phyloP scores from a whole-genome alignment of 1,284 basidiomycete species.

The Singerocomus inundabilis region DNA sequence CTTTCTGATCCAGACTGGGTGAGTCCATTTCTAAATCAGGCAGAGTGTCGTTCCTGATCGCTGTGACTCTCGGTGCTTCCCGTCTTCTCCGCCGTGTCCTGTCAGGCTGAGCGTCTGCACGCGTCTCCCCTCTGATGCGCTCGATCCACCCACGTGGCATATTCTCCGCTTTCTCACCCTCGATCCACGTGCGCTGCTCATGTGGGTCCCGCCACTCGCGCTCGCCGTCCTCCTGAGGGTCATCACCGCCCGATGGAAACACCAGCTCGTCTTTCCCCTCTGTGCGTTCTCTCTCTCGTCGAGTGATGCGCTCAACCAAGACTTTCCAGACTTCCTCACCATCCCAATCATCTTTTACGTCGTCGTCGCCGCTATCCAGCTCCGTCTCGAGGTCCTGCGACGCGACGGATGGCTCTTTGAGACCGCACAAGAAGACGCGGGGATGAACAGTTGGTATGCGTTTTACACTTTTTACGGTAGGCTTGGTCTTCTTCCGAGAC shows the following conservation, averaged over 20 bases:
- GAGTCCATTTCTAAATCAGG: too few relatives aligned
- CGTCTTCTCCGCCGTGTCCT: too few relatives aligned
- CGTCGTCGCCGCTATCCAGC: slow-evolving; percentile 61
- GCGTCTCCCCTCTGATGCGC: slow-evolving; percentile 79
- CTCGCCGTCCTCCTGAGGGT: slow-evolving; percentile 80
- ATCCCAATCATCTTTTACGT: slow-evolving; percentile 88
- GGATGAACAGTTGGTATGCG: slow-evolving; percentile 72
- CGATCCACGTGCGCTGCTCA: slow-evolving; percentile 56
- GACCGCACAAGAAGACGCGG: slow-evolving; percentile 44
- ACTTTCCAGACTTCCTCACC: slow-evolving; percentile 73
- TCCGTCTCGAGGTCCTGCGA: slow-evolving; percentile 65
- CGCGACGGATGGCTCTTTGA: slow-evolving; percentile 88
- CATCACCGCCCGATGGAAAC: slow-evolving; percentile 79
- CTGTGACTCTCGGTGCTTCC: background rate
- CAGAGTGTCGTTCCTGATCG: slow-evolving; percentile 5
- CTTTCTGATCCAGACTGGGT: slow-evolving; percentile 90
- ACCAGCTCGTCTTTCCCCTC: slow-evolving; percentile 90
- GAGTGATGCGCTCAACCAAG: too few relatives aligned
- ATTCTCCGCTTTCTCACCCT: slow-evolving; percentile 65
- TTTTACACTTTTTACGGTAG: slow-evolving; percentile 78
- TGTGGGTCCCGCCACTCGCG: slow-evolving; percentile 77
- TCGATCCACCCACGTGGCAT: slow-evolving; percentile 60
- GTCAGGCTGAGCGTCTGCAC: slow-evolving; percentile 83
- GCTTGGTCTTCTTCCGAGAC: slow-evolving; percentile 21
- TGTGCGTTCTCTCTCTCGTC: slow-evolving; percentile 64